Evolutionary conservation across 129 eudicot genomes (phyloP).

Genomic region (Tagetes erecta): DNA sequence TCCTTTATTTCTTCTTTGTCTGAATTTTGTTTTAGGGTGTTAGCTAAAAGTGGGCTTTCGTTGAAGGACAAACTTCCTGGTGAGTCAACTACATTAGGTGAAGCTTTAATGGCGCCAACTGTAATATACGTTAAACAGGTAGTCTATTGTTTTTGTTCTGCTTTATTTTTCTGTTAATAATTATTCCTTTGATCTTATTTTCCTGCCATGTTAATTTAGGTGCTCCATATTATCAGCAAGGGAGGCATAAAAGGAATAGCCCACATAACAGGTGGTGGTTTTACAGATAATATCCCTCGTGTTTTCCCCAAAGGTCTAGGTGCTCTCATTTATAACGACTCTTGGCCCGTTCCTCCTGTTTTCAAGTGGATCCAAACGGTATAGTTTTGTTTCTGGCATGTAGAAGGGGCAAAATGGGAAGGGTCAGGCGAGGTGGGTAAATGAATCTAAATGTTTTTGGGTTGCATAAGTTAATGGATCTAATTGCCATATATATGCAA

Average conservation of each 20-base stretch:
- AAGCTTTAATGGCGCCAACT: conserved; percentile 93
- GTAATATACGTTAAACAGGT: conserved; percentile 93
- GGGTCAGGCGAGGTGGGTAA: not conserved
- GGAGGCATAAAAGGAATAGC: conserved; percentile 97
- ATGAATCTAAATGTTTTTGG: not conserved
- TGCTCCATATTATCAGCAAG: conserved; percentile 79
- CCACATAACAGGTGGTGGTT: conserved; percentile 96
- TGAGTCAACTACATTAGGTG: conserved; percentile 59
- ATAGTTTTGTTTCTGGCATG: conserved; percentile 4
- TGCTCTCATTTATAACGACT: conserved; percentile 54
- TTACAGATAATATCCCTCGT: conserved; percentile 88
- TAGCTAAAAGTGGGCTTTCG: conserved; percentile 63
- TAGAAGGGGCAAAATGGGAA: not conserved
- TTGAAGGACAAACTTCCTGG: conserved; percentile 78
- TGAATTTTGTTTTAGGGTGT: conserved; percentile 49
- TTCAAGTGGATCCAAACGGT: conserved; percentile 96
- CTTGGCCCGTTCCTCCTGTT: conserved; percentile 90
- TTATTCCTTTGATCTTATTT: not conserved
- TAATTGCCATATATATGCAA: not conserved
- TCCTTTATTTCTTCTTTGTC: not conserved
- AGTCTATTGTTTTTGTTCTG: not conserved
- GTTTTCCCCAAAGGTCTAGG: conserved; percentile 95
- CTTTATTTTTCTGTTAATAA: not conserved
- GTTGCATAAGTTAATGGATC: not conserved
- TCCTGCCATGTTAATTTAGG: conserved; percentile 42